phyloP scores from a whole-genome alignment of 257 asterid species.

The Eucommia ulmoides region DNA sequence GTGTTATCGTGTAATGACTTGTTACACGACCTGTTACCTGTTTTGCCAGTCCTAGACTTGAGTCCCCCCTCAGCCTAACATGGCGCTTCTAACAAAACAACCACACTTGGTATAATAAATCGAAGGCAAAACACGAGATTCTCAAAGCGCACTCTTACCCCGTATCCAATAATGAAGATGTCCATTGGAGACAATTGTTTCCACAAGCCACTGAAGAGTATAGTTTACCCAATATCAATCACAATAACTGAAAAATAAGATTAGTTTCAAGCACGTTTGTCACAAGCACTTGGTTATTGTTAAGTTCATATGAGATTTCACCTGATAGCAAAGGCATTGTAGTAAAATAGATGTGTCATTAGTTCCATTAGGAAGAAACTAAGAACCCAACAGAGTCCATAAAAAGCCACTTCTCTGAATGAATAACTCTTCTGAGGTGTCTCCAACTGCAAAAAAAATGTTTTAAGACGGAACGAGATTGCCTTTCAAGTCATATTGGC shows the following conservation, averaged over 20 bases:
- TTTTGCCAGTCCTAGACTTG: too few relatives aligned
- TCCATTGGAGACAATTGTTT: constrained; percentile 72
- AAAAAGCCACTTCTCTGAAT: constrained; percentile 46
- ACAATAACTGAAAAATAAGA: constrained; percentile 9
- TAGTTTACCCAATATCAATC: constrained; percentile 6
- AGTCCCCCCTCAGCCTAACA: too few relatives aligned
- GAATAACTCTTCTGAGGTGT: constrained; percentile 60
- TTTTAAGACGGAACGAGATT: too few relatives aligned
- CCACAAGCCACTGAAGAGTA: constrained; percentile 72
- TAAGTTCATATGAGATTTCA: constrained; percentile 26
- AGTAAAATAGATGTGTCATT: constrained; percentile 76
- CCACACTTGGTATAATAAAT: too few relatives aligned
- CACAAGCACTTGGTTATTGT: constrained; percentile 4
- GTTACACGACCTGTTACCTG: too few relatives aligned
- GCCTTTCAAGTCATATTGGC: too few relatives aligned
- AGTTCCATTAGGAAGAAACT: constrained; percentile 73
- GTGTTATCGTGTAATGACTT: too few relatives aligned
- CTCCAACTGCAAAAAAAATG: constrained; percentile 52
- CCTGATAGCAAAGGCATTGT: constrained; percentile 91
- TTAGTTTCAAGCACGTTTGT: too few relatives aligned
- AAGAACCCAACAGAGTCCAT: constrained; percentile 75
- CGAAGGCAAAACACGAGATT: constrained; percentile 5
- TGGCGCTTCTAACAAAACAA: too few relatives aligned
- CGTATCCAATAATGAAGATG: constrained; percentile 87
- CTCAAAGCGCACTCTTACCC: constrained; percentile 44